phyloP scores from a whole-genome alignment of 441 rosid species.

The Cnidoscolus chayamansa region DNA sequence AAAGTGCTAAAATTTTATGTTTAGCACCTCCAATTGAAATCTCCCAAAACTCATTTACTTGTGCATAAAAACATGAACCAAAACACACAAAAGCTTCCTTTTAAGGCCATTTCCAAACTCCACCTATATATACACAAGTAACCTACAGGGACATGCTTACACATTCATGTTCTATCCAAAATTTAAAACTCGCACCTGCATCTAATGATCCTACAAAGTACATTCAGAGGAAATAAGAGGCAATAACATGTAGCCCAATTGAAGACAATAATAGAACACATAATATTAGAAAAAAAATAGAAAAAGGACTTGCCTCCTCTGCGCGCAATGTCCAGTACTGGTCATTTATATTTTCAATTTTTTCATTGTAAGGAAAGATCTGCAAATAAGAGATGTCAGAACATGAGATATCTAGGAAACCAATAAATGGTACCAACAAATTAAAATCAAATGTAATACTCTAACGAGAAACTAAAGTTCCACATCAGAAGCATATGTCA shows the following conservation, averaged over 20 bases:
- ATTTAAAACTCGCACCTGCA: not conserved
- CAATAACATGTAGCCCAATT: not conserved
- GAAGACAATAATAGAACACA: not conserved
- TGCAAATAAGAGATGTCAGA: slow-evolving; percentile 33
- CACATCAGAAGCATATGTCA: not conserved
- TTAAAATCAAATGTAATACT: no score
- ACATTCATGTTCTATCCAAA: not conserved
- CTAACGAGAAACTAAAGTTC: not conserved
- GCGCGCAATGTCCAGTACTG: slow-evolving; percentile 98
- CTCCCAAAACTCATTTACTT: not conserved
- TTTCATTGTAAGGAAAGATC: slow-evolving; percentile 78
- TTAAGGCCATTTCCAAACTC: not conserved
- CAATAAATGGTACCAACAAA: not conserved
- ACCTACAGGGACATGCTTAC: not conserved
- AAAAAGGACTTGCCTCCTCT: slow-evolving; percentile 67
- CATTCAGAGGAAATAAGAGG: not conserved
- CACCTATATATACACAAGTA: not conserved
- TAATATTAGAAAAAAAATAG: not conserved
- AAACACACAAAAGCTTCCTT: not conserved
- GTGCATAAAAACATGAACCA: no score
- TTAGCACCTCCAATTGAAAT: not conserved
- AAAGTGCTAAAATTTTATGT: not conserved
- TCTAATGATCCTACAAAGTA: not conserved
- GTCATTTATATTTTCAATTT: slow-evolving; percentile 96
- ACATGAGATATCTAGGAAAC: not conserved